phyloP scores from a whole-genome alignment of 768 basidiomycete species.

The Suillus lakei region DNA sequence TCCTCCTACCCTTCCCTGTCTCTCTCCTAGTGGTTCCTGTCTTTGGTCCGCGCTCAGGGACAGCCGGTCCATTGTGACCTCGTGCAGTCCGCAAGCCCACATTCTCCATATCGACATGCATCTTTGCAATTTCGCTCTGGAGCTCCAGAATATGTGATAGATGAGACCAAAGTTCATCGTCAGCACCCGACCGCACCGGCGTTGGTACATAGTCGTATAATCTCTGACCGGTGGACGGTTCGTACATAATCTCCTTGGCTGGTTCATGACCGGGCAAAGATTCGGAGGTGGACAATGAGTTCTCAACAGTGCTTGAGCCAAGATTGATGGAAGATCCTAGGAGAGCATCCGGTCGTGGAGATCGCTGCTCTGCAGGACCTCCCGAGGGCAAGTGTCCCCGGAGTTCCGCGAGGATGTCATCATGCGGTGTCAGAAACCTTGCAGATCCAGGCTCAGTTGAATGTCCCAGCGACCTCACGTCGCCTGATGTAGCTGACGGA shows the following conservation, averaged over 20 bases:
- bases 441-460: constrained; percentile 10
- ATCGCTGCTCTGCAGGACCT: constrained; percentile 16
- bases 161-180: constrained; percentile 68
- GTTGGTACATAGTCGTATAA: constrained; percentile 25
- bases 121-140: constrained; percentile 70
- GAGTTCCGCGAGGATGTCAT: constrained; percentile 61
- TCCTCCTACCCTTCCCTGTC: constrained; percentile 11
- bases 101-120: constrained; percentile 80
- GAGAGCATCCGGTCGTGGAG: constrained; percentile 8
- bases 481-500: constrained; percentile 16
- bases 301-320: constrained; percentile 16
- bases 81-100: constrained; percentile 35
- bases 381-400: constrained; percentile 37
- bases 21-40: constrained; percentile 22
- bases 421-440: constrained; percentile 57
- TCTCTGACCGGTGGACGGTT: constrained; percentile 37
- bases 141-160: constrained; percentile 72
- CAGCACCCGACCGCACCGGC: constrained; percentile 20
- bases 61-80: constrained; percentile 9
- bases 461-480: constrained; percentile 12
- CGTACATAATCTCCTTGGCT: constrained; percentile 28
- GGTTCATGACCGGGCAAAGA: constrained; percentile 9
- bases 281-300: constrained; percentile 1
- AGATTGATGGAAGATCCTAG: constrained; percentile 1
- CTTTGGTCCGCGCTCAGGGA: constrained; percentile 22